A percentile compares a stretch with the other conserved stretches of the same genome.
These are phyloP conservation scores for Cyclotella distinguenda DNA, from an alignment of 108 stramenopile species.

Conservation along the genomic window DNA sequence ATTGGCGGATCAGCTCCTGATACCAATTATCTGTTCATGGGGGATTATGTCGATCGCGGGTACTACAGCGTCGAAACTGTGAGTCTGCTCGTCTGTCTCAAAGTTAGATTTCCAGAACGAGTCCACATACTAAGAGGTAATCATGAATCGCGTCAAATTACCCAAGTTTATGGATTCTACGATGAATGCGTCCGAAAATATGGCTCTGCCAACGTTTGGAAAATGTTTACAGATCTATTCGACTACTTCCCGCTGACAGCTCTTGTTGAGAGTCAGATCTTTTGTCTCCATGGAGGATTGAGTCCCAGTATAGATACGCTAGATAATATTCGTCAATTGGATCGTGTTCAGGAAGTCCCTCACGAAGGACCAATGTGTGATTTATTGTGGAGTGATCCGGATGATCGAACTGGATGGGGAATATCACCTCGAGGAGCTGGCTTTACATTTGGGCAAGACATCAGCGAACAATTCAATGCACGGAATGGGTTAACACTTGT, in stretches of 20 bases:
- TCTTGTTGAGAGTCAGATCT: constrained; percentile 92
- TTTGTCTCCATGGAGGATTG: constrained; percentile 96
- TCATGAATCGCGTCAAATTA: constrained; percentile 93
- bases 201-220: constrained; percentile 97
- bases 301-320: constrained; percentile 93
- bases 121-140: constrained; percentile 94
- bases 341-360: constrained; percentile 96
- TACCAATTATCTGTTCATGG: constrained; percentile 99
- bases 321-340: constrained; percentile 94
- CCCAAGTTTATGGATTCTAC: constrained; percentile 98
- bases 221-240: constrained; percentile 95
- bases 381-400: constrained; percentile 97
- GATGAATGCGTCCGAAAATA: constrained; percentile 99
- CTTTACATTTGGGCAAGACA: constrained; percentile 93
- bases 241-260: constrained; percentile 97
- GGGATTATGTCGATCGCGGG: constrained; percentile 98
- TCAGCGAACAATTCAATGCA: constrained; percentile 87
- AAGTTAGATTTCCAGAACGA: constrained; percentile 94
- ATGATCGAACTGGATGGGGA: constrained; percentile 96
- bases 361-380: constrained; percentile 99
- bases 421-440: constrained; percentile 96
- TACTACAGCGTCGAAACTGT: constrained; percentile 98
- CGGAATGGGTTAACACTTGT: constrained; percentile 87
- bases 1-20: constrained; percentile 95
- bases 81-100: constrained; percentile 91